phyloP scores from a whole-genome alignment of 257 asterid species.

The Verbena officinalis region DNA sequence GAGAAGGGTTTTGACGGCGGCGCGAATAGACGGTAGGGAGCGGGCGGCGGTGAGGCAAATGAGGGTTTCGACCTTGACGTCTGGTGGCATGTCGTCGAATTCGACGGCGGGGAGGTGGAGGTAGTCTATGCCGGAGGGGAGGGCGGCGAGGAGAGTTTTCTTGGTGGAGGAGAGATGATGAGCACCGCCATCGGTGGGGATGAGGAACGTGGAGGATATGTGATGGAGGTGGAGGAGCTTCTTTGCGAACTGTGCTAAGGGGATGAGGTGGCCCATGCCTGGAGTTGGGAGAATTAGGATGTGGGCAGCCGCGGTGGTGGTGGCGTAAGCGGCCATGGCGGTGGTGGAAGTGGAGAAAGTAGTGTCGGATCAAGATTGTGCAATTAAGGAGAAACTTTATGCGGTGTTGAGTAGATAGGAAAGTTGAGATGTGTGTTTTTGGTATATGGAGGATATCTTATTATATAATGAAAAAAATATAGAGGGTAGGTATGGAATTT shows the following conservation, averaged over 20 bases:
- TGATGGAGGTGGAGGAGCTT: constrained; percentile 38
- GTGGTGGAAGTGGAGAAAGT: not conserved
- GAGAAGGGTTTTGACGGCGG: constrained; percentile 29
- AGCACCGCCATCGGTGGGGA: constrained; percentile 41
- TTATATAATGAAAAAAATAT: too few species aligned
- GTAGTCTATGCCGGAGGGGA: constrained; percentile 40
- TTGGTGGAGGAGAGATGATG: constrained; percentile 38
- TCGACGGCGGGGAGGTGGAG: constrained; percentile 52
- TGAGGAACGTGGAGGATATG: constrained; percentile 44
- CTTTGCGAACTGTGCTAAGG: constrained; percentile 51
- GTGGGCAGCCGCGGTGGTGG: constrained; percentile 35
- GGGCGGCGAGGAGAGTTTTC: constrained; percentile 40
- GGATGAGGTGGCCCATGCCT: constrained; percentile 76
- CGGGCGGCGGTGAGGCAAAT: constrained; percentile 47
- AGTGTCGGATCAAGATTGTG: constrained; percentile 4
- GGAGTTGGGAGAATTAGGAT: constrained; percentile 51
- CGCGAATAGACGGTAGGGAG: constrained; percentile 52
- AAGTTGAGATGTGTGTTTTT: not conserved
- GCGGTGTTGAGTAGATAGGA: not conserved
- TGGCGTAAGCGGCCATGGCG: constrained; percentile 26
- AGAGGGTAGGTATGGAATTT: too few species aligned
- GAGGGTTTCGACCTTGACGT: constrained; percentile 46
- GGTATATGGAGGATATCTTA: too few species aligned
- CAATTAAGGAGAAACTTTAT: constrained; percentile 13
- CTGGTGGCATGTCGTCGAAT: constrained; percentile 42